Percentiles rank a stretch among this genome's conserved stretches.
phyloP scores from a whole-genome alignment of 768 basidiomycete species.

The Phlebiopsis gigantea region DNA sequence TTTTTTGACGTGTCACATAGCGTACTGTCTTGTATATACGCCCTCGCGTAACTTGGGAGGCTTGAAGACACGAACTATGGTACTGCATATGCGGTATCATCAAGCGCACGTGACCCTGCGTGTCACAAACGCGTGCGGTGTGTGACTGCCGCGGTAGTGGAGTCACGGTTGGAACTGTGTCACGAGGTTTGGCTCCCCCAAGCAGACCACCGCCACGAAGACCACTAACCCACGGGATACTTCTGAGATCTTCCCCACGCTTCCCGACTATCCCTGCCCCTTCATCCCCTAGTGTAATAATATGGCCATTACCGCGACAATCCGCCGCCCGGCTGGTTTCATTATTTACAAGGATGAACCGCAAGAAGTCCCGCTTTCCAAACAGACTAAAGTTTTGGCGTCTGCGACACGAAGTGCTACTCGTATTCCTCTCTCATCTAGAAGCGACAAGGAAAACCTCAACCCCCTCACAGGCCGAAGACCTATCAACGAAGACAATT shows the following conservation, averaged over 20 bases:
- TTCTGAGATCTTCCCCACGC: not conserved
- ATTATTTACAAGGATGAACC: slow-evolving; percentile 23
- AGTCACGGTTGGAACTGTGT: not conserved
- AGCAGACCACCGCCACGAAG: not conserved
- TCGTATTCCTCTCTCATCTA: slow-evolving; percentile 21
- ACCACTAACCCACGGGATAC: not conserved
- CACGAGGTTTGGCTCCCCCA: not conserved
- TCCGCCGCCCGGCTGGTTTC: slow-evolving; percentile 16
- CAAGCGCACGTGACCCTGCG: not conserved
- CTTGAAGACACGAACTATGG: too few species aligned
- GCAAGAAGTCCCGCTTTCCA: not conserved
- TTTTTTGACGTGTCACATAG: too few species aligned
- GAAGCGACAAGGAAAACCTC: slow-evolving; percentile 70
- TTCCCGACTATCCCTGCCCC: not conserved
- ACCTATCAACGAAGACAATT: slow-evolving; percentile 37
- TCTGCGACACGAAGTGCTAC: slow-evolving; percentile 26
- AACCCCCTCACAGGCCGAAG: slow-evolving; percentile 70
- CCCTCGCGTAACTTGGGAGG: too few species aligned
- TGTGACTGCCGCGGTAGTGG: not conserved
- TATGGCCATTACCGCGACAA: slow-evolving; percentile 8
- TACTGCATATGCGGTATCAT: too few species aligned
- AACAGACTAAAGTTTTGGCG: slow-evolving; percentile 25
- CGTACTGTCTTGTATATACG: too few species aligned
- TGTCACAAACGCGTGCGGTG: not conserved
- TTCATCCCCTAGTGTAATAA: not conserved